Evolutionary conservation across 768 basidiomycete species (phyloP).

Genomic region (Lactarius quietus): DNA sequence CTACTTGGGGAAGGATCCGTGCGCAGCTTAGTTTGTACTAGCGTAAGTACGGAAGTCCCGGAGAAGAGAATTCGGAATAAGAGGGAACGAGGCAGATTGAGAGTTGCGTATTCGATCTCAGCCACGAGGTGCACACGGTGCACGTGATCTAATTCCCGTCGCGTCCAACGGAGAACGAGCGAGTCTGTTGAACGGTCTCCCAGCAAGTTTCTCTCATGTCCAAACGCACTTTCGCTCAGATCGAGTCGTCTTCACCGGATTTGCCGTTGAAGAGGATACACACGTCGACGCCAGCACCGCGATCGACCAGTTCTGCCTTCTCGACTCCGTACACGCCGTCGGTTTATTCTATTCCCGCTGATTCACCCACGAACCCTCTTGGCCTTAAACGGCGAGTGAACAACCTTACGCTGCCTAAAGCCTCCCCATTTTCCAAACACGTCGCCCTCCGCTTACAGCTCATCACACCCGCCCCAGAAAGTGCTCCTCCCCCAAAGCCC

Average conservation of each 20-base stretch:
- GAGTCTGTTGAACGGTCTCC: background rate
- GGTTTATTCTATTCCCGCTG: slow-evolving; percentile 43
- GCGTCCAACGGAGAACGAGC: background rate
- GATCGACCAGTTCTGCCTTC: slow-evolving; percentile 24
- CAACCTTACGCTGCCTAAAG: slow-evolving; percentile 36
- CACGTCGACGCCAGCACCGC: slow-evolving; percentile 17
- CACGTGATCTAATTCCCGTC: slow-evolving; percentile 7
- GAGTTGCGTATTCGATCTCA: background rate
- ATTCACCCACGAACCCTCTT: slow-evolving; percentile 72
- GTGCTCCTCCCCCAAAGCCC: slow-evolving; percentile 12
- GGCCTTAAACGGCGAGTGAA: slow-evolving; percentile 46
- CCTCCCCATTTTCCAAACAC: slow-evolving; percentile 55
- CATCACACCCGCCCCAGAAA: slow-evolving; percentile 34
- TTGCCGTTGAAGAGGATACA: slow-evolving; percentile 16
- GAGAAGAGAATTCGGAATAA: background rate
- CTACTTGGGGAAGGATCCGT: slow-evolving; percentile 8
- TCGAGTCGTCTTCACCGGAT: slow-evolving; percentile 6
- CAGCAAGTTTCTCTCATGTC: slow-evolving; percentile 1
- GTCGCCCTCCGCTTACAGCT: slow-evolving; percentile 63
- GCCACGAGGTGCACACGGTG: background rate
- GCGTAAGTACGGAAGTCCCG: slow-evolving; percentile 3
- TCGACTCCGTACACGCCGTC: slow-evolving; percentile 37
- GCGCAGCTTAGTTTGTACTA: background rate
- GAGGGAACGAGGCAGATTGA: slow-evolving; percentile 14
- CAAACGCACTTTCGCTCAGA: slow-evolving; percentile 13